These are phyloP conservation scores for Suillus subalutaceus DNA, from an alignment of 768 basidiomycete species.

Conservation along the genomic window DNA sequence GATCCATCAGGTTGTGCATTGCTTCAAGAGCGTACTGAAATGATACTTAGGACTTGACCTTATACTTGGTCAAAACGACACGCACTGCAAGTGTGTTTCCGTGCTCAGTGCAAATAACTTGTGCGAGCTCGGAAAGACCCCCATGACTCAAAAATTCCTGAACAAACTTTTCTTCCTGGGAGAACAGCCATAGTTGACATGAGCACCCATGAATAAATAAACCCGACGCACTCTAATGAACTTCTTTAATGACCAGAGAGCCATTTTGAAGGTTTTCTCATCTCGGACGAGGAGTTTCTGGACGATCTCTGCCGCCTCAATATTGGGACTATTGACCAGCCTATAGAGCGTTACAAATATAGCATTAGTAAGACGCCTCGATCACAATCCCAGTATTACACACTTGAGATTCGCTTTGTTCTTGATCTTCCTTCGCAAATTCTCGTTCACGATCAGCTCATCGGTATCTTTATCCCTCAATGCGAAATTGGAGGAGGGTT, in stretches of 20 bases:
- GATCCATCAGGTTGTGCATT: constrained; percentile 88
- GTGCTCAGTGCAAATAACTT: constrained; percentile 63
- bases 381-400: constrained; percentile 26
- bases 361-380: constrained; percentile 9
- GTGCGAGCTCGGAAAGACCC: constrained; percentile 72
- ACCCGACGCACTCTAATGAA: constrained; percentile 64
- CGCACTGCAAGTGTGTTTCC: constrained; percentile 87
- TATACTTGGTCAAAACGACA: constrained; percentile 15
- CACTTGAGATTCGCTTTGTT: constrained; percentile 79
- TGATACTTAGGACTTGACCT: not conserved
- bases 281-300: constrained; percentile 66
- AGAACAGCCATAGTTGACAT: constrained; percentile 11
- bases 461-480: constrained; percentile 77
- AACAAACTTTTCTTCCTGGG: constrained; percentile 82
- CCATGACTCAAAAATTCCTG: constrained; percentile 74
- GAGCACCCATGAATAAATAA: not conserved
- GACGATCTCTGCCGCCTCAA: constrained; percentile 78
- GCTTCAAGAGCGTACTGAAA: constrained; percentile 80
- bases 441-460: constrained; percentile 86
- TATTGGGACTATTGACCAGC: constrained; percentile 76
- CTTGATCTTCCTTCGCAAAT: constrained; percentile 80
- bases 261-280: constrained; percentile 62
- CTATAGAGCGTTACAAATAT: constrained; percentile 28
- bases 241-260: constrained; percentile 79
- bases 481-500: constrained; percentile 71